Base-by-base conservation (phyloP, 768 basidiomycete genomes). In the Lactarius hengduanensis region DNA sequence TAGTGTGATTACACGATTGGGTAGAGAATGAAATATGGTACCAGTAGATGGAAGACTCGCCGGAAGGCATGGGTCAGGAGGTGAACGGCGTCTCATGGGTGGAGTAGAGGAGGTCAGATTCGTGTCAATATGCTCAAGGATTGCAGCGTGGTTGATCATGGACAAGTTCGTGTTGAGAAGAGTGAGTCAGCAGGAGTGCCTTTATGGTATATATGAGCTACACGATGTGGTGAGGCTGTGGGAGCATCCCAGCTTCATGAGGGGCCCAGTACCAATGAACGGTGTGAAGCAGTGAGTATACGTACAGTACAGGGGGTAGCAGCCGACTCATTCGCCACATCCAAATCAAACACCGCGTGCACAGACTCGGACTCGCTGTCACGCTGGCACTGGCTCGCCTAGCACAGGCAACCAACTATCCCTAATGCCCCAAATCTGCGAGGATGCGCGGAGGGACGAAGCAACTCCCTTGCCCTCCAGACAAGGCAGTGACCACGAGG, bases 31-130 rank as follows among this genome's bases (percentile, higher is more conserved):
- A 65, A 11, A 45, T 28, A 47, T 79, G 83, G 59, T 70, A 88
- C 89, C 82, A 67, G 78, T 81, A 9, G 87, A 83, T 16, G 91
- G 91, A 55, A 92, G 81, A n/a, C 90, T 82, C 60, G 82, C 83
- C 38, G 86, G 88, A 40, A 92, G 79, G 74, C 87, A 89, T 64
- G 83, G 83, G 11, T 83, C 78, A 3, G 84, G 81, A 10, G 69
- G 69, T 2, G 85, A 70, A 53, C 81, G 81, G 66, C 73, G 77
- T 65, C 84, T 80, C 60, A 22, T 40, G 2, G 30, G 40, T 22
- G 59, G 58, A 26, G 34, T 47, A 16, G 50, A 34, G n/a, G 62
- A 7, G 11, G 55, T 34, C 20, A 10, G 22, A 3, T 50, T 60
- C 26, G 60, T 32, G 32, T 70, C 69, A n/a, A 70, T 26, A 32